Conservation (phyloP, 2,329 filamentous ascomycete species). For the Decorospora gaudefroyi region DNA sequence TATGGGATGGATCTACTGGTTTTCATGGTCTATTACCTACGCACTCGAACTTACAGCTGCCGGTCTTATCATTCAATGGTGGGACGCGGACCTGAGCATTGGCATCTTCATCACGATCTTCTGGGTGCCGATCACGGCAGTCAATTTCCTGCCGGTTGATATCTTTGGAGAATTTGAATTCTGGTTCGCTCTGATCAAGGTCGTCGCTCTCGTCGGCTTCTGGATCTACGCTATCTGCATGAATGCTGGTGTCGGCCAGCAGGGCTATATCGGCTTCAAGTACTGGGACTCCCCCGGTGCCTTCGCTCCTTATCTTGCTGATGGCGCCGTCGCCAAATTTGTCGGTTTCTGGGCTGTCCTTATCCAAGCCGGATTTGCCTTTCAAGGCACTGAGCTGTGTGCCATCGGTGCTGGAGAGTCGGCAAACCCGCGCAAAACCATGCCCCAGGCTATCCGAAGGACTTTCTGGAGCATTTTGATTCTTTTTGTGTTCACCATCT, state of each 20-base stretch:
- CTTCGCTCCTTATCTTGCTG: constrained; percentile 66
- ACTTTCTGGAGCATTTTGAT: constrained; percentile 76
- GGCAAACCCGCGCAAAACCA: constrained; percentile 70
- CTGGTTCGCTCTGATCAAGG: constrained; percentile 77
- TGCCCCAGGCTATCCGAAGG: constrained; percentile 72
- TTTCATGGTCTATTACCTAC: constrained; percentile 73
- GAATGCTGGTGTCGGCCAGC: constrained; percentile 67
- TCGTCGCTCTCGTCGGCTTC: constrained; percentile 74
- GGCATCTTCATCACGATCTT: constrained; percentile 76
- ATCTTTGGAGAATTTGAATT: constrained; percentile 80
- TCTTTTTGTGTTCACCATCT: constrained; percentile 64
- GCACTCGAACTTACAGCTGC: constrained; percentile 74
- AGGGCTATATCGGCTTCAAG: constrained; percentile 74
- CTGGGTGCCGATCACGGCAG: constrained; percentile 67
- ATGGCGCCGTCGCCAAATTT: constrained; percentile 65
- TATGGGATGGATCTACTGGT: constrained; percentile 86
- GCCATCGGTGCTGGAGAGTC: constrained; percentile 80
- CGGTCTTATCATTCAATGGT: constrained; percentile 76
- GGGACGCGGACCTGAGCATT: constrained; percentile 65
- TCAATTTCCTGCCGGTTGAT: constrained; percentile 73
- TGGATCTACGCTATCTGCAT: constrained; percentile 77
- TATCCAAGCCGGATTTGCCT: constrained; percentile 70
- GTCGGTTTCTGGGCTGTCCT: constrained; percentile 72
- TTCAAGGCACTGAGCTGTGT: constrained; percentile 75
- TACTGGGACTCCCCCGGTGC: constrained; percentile 72